A percentile compares a stretch with the other conserved stretches of the same genome.
Conservation (phyloP, 495 filamentous ascomycete species). For the Paragyromitra xinjiangensis region DNA sequence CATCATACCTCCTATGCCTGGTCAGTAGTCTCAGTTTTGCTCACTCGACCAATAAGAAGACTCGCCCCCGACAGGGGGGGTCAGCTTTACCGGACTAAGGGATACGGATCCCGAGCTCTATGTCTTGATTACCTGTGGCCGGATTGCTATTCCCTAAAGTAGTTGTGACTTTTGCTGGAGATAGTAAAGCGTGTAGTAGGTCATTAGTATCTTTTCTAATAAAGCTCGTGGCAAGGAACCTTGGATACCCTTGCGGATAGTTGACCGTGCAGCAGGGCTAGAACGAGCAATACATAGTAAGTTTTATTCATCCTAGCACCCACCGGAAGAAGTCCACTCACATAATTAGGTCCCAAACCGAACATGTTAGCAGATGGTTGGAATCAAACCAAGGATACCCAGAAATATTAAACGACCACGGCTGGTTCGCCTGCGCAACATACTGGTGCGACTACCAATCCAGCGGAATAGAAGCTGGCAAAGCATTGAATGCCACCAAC, state of each 20-base stretch:
- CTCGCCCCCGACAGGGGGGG: too few relatives aligned
- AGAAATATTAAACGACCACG: constrained; percentile 47
- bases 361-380: constrained; percentile 13
- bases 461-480: constrained; percentile 58
- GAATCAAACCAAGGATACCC: constrained; percentile 25
- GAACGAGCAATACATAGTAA: too few relatives aligned
- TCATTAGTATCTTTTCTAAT: constrained; percentile 3
- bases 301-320: background rate
- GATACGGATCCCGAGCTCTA: too few relatives aligned
- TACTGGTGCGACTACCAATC: constrained; percentile 59
- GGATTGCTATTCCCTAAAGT: background rate
- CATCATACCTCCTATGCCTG: too few relatives aligned
- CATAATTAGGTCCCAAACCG: constrained; percentile 46
- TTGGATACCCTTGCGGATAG: constrained; percentile 45
- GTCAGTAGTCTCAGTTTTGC: too few relatives aligned
- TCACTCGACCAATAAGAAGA: too few relatives aligned
- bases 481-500: constrained; percentile 55
- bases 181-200: constrained; percentile 64
- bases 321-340: constrained; percentile 12
- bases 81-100: too few relatives aligned
- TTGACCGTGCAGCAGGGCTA: constrained; percentile 52
- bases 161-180: constrained; percentile 27
- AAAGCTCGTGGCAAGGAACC: constrained; percentile 27
- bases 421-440: constrained; percentile 57
- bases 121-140: background rate